Evolutionary conservation across 2,329 filamentous ascomycete species (phyloP).

Genomic region (Verticillium isaacii): DNA sequence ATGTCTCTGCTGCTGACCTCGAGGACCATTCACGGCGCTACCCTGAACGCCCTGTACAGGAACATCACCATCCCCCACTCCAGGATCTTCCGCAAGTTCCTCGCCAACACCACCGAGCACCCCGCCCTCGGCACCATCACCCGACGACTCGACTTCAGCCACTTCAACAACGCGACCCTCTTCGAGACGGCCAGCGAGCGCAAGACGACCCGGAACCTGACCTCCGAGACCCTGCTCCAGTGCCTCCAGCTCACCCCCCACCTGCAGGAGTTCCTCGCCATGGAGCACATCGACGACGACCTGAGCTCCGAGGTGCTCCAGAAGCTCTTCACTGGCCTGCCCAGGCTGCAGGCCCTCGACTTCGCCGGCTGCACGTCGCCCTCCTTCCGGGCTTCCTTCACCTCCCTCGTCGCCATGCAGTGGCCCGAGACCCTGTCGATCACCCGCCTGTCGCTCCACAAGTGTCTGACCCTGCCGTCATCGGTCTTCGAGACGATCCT

Average conservation of each 20-base stretch:
- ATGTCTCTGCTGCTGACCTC: slow-evolving; percentile 74
- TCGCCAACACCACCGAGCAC: slow-evolving; percentile 63
- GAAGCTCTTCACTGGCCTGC: slow-evolving; percentile 66
- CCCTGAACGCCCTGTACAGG: slow-evolving; percentile 69
- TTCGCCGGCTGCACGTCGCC: slow-evolving; percentile 72
- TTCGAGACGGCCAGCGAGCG: slow-evolving; percentile 73
- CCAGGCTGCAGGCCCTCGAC: slow-evolving; percentile 63
- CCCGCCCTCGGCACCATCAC: slow-evolving; percentile 69
- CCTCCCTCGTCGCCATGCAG: slow-evolving; percentile 42
- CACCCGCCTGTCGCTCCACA: slow-evolving; percentile 69
- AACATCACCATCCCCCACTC: slow-evolving; percentile 82
- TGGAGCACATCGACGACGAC: slow-evolving; percentile 78
- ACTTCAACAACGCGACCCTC: slow-evolving; percentile 76
- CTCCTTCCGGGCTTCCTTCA: slow-evolving; percentile 62
- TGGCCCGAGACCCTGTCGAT: slow-evolving; percentile 55
- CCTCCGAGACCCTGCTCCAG: slow-evolving; percentile 64
- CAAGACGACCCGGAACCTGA: slow-evolving; percentile 70
- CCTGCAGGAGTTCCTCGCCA: slow-evolving; percentile 71
- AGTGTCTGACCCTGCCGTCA: slow-evolving; percentile 67
- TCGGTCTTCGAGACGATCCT: slow-evolving; percentile 64
- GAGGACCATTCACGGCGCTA: slow-evolving; percentile 67
- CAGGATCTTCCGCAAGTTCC: slow-evolving; percentile 76
- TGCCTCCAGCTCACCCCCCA: slow-evolving; percentile 69
- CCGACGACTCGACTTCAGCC: slow-evolving; percentile 75
- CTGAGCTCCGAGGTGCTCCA: slow-evolving; percentile 62